Evolutionary conservation across 179 eudicot species (phyloP).

Genomic region (Spergularia azorica): DNA sequence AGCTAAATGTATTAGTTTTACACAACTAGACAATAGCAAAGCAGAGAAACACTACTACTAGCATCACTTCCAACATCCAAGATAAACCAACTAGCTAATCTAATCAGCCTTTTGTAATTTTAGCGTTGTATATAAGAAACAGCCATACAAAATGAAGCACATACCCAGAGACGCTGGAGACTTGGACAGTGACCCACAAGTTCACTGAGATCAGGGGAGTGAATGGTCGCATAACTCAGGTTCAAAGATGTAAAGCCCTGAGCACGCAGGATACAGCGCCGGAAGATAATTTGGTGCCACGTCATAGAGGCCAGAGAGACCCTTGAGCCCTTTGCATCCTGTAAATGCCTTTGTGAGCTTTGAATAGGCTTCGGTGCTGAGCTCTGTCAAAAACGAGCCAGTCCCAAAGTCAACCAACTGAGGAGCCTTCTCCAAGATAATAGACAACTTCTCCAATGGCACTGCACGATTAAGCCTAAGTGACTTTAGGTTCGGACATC

Average conservation of each 20-base stretch:
- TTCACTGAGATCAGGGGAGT: conserved; percentile 71
- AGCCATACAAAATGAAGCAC: conserved; percentile 14
- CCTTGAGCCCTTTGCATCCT: conserved; percentile 65
- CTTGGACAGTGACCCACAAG: conserved; percentile 66
- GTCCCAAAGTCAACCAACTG: conserved; percentile 81
- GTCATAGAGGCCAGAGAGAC: conserved; percentile 86
- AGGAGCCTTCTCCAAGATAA: conserved; percentile 65
- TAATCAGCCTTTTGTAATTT: neutral
- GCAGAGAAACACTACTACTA: too few species aligned
- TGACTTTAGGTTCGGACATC: conserved; percentile 72
- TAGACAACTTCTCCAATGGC: conserved; percentile 74
- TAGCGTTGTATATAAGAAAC: neutral
- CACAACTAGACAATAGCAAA: too few species aligned
- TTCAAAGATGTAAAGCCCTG: conserved; percentile 78
- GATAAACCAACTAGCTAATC: neutral
- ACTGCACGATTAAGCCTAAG: conserved; percentile 79
- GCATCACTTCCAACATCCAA: neutral
- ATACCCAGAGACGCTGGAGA: conserved; percentile 92
- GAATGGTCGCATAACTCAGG: conserved; percentile 79
- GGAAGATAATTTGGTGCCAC: conserved; percentile 82
- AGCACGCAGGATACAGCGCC: conserved; percentile 63
- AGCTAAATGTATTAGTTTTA: too few species aligned
- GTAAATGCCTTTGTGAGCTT: conserved; percentile 59
- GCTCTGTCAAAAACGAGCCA: conserved; percentile 70
- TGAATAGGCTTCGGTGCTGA: conserved; percentile 59